phyloP scores from a whole-genome alignment of 2,329 filamentous ascomycete species.

The Annulohypoxylon truncatum region DNA sequence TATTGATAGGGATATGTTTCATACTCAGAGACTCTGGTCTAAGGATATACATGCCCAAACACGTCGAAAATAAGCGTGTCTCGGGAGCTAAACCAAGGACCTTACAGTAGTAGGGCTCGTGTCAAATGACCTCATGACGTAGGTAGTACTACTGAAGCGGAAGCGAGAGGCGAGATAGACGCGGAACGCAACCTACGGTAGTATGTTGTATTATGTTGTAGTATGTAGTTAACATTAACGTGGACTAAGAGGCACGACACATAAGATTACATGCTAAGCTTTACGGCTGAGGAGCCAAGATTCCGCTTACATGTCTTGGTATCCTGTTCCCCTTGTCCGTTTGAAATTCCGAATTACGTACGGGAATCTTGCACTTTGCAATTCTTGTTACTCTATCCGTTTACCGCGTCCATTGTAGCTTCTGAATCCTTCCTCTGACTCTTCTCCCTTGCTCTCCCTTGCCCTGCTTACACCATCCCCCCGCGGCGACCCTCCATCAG shows the following conservation, averaged over 20 bases:
- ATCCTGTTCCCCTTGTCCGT: slow-evolving; percentile 5
- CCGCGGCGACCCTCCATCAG: slow-evolving; percentile 32
- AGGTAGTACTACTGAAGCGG: slow-evolving; percentile 22
- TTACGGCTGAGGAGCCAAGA: slow-evolving; percentile 10
- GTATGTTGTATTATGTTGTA: background rate
- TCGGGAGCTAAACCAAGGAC: background rate
- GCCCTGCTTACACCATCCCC: slow-evolving; percentile 1
- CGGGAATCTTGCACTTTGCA: slow-evolving; percentile 22
- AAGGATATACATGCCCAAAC: background rate
- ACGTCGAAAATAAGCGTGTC: slow-evolving; percentile 9
- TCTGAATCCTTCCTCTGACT: background rate
- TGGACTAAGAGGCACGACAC: background rate
- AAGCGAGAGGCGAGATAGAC: slow-evolving; percentile 31
- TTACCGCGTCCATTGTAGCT: slow-evolving; percentile 18
- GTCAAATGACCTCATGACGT: slow-evolving; percentile 32
- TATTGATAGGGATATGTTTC: slow-evolving; percentile 23
- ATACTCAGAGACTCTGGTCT: background rate
- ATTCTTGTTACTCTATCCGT: slow-evolving; percentile 24
- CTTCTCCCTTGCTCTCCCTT: background rate
- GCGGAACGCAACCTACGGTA: slow-evolving; percentile 8
- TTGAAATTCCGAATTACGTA: slow-evolving; percentile 36
- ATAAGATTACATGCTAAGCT: slow-evolving; percentile 18
- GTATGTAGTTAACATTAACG: background rate
- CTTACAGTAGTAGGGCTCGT: slow-evolving; percentile 5
- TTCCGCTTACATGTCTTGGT: slow-evolving; percentile 10